These are phyloP conservation scores for Aristolochia californica DNA, from an alignment of 164 flowering plant genomes.

Conservation along the genomic window DNA sequence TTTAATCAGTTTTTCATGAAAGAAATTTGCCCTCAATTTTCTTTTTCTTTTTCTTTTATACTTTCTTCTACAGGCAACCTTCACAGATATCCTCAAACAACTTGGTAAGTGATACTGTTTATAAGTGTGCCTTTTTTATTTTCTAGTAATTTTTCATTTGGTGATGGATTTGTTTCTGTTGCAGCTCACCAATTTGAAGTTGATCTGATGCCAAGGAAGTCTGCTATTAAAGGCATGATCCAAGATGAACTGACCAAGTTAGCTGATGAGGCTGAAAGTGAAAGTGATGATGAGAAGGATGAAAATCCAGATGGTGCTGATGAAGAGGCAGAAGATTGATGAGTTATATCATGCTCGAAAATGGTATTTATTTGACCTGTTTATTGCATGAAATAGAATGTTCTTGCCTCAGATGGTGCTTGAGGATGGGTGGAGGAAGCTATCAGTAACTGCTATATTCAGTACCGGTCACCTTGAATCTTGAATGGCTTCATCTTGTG, in stretches of 20 bases:
- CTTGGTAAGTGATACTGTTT: constrained; percentile 35
- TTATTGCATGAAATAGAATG: not conserved
- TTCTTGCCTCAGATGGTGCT: not conserved
- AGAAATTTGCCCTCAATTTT: not conserved
- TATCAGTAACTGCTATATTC: not conserved
- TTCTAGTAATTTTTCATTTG: no score
- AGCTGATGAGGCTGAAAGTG: constrained; percentile 49
- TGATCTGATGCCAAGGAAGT: constrained; percentile 65
- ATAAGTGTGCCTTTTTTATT: not conserved
- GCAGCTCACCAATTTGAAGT: constrained; percentile 50
- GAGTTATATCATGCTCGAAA: not conserved
- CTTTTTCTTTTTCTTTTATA: not conserved
- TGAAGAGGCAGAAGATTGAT: constrained; percentile 8
- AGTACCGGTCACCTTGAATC: no score
- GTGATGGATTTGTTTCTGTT: not conserved
- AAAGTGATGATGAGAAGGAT: constrained; percentile 14
- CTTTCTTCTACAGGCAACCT: constrained; percentile 60
- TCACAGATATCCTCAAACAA: constrained; percentile 68
- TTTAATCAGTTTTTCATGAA: not conserved
- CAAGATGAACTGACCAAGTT: constrained; percentile 86
- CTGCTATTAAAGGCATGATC: constrained; percentile 65
- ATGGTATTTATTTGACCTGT: constrained; percentile 1
- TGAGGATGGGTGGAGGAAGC: not conserved
- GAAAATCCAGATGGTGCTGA: constrained; percentile 8
- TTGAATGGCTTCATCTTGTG: no score